Base-by-base conservation (phyloP, 2,329 filamentous ascomycete genomes). In the Aurifilum marmelostoma region DNA sequence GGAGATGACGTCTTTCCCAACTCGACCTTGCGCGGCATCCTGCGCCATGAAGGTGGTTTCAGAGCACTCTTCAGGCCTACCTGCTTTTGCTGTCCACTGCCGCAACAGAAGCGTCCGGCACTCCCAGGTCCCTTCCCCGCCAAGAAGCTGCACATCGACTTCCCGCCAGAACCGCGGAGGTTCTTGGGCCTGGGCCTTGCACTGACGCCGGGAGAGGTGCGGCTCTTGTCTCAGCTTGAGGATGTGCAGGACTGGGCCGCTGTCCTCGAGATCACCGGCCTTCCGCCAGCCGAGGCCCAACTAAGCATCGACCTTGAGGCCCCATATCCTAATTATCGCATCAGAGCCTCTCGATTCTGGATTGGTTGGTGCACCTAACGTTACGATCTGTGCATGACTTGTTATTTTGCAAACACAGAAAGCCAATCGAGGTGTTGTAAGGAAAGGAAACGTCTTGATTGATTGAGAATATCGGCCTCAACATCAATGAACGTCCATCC, bases 61-160 rank as follows among this genome's bases (percentile, higher is more conserved):
- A 24, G n/a, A 16, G 47, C 52, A 29, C 24, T 29, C 21, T 16
- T 58, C 16, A 41, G 21, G 6, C n/a, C 50, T n/a, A n/a, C n/a
- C n/a, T n/a, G n/a, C n/a, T n/a, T n/a, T n/a, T n/a, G n/a, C n/a
- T n/a, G 21, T 50, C 63, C 4, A 47, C 43, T 47, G 12, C 27
- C 7, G 27, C 52, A 8, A 8, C 34, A 4, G 34, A 34, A 27
- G 52, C 29, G 32, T 18, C 24, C 2, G 50, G 63, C 41, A 21
- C 41, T 6, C 6, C 21, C 9, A n/a, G 34, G 63, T 14, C 21
- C 21, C n/a, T 27, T 65, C 63, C 47, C 8, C 24, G 63, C 63
- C 16, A 56, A 27, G 50, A 58, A 65, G 21, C 63, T 65, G 21
- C 29, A 41, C 37, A 65, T 65, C n/a, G n/a, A 50, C 29, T 41